Evolutionary conservation across 2,329 filamentous ascomycete species (phyloP).

Genomic region (Aspergillus fructus): DNA sequence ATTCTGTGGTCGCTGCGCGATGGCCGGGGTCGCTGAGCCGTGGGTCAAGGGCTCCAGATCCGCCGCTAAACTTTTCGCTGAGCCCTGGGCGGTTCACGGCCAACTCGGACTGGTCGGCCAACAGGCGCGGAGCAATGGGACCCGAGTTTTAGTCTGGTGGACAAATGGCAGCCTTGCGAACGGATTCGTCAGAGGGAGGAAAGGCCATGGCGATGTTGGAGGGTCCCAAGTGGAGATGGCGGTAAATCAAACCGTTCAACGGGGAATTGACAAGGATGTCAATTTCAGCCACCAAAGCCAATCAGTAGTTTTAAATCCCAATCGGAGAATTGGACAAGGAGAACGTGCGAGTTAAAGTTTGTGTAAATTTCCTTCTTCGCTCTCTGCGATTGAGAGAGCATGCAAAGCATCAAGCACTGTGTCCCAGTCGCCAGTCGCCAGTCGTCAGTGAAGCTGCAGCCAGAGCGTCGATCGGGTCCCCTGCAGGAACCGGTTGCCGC

Average conservation of each 20-base stretch:
- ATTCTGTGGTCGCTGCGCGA: not conserved
- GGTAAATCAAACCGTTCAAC: constrained; percentile 18
- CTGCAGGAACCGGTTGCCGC: constrained; percentile 34
- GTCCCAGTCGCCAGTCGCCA: not conserved
- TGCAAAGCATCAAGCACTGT: not conserved
- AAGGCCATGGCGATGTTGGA: constrained; percentile 16
- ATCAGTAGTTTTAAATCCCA: constrained; percentile 2
- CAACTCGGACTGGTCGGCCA: constrained; percentile 15
- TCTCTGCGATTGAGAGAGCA: not conserved
- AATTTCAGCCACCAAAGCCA: constrained; percentile 10
- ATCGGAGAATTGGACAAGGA: constrained; percentile 14
- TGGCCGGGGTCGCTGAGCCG: constrained; percentile 22
- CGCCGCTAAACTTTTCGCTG: constrained; percentile 22
- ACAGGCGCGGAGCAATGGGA: constrained; percentile 17
- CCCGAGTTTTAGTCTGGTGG: constrained; percentile 15
- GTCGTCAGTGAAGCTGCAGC: constrained; percentile 10
- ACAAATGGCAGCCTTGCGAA: constrained; percentile 6
- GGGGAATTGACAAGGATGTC: constrained; percentile 1
- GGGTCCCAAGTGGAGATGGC: constrained; percentile 18
- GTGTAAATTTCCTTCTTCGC: not conserved
- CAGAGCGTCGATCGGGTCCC: constrained; percentile 17
- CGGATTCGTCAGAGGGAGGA: constrained; percentile 19
- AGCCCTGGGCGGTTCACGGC: constrained; percentile 17
- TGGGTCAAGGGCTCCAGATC: constrained; percentile 27
- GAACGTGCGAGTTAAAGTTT: constrained; percentile 7